Percentiles rank a stretch among this genome's conserved stretches.
These are phyloP conservation scores for Blastocystis sp. DNA, from an alignment of 352 stramenopile genomes.

Conservation along the genomic window DNA sequence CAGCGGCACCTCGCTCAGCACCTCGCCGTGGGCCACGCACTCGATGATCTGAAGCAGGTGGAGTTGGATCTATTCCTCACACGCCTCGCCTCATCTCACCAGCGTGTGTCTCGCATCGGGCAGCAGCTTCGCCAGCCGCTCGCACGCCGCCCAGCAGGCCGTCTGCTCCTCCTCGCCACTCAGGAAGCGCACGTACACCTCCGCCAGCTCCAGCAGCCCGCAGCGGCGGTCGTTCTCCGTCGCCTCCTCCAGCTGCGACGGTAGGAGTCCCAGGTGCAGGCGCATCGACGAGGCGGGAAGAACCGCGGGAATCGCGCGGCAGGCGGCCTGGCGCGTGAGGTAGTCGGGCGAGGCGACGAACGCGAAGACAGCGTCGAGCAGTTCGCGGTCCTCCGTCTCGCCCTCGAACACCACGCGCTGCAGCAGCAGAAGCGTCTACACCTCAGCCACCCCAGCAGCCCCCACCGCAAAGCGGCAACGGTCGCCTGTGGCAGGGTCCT, in stretches of 20 bases:
- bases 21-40: background rate
- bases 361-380: background rate
- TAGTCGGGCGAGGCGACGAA: background rate
- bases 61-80: background rate
- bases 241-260: background rate
- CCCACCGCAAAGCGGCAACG: conserved; percentile 23
- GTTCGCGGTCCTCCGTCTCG: background rate
- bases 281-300: background rate
- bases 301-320: conserved; percentile 10
- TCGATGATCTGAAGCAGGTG: background rate
- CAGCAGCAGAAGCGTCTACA: background rate
- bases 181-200: background rate
- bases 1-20: background rate
- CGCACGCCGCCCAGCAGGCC: background rate
- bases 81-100: background rate
- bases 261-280: background rate
- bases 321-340: conserved; percentile 1
- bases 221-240: background rate
- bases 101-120: background rate
- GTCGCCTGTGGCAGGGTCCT: background rate
- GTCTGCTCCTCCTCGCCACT: background rate
- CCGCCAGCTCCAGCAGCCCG: background rate
- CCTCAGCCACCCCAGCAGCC: background rate
- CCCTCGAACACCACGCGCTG: background rate
- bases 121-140: background rate